Base-by-base conservation (phyloP, 805 yeast species). In the Phaffomyces thermotolerans region DNA sequence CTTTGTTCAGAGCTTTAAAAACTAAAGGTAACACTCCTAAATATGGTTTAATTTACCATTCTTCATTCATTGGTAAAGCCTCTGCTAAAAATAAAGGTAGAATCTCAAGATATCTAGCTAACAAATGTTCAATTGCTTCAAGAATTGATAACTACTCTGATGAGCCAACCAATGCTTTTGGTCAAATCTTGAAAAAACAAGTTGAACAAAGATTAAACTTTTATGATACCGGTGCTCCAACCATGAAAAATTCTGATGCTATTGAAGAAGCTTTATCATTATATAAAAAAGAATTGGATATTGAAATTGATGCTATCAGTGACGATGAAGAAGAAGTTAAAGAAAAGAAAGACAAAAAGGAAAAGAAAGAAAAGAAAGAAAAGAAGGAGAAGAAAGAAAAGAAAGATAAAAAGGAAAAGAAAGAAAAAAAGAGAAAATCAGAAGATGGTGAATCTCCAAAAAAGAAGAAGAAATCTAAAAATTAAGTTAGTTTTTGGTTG, bases 21-120 rank as follows among this genome's bases (percentile, higher is more conserved):
- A 93, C 99, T 49, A 93, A 93, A 71, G 96, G 90, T 62, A 95
- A 93, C 69, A 93, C 99, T 48, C 99, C 99, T 63, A 93, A 93
- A 69, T 93, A 93, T 64, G 99, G 99, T 72, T 75, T 93, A 64
- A 77, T 93, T 58, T 93, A 93, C 74, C 98, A 93, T 65, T 95
- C 98, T 44, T 84, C 96, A 23, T 76, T 93, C 54, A 95, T 93
- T 53, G 99, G 99, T 53, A 96, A 90, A 68, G 99, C 99, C 48
- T 74, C 89, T 51, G 82, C 95, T 53, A 93, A 93, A 75, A 93
- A 93, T 76, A 93, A 93, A 81, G 99, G 99, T 69, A 84, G 98
- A 78, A 93, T 93, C 56, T 91, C 99, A 40, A 84, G 99, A 73
- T 93, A 90, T 72, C 75, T 93, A 69, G 99, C 99, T 54, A 93